These are phyloP conservation scores for Melocanna baccifera DNA, from an alignment of 176 grass and related monocot species.

Conservation along the genomic window DNA sequence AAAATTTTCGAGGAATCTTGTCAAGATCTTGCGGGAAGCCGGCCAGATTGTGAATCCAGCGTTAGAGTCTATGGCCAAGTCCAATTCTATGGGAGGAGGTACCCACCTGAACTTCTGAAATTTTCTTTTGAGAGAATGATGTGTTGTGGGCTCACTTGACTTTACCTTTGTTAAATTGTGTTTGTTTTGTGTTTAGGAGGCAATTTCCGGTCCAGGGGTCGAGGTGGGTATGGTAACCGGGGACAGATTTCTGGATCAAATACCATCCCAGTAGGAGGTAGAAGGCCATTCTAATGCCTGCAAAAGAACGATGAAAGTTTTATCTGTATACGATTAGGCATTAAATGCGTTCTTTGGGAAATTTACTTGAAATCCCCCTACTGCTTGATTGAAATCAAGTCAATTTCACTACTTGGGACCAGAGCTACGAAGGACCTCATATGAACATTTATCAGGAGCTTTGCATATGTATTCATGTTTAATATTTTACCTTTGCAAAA, in stretches of 20 bases:
- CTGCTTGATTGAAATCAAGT: not conserved
- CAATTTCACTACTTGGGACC: not conserved
- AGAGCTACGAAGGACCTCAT: not conserved
- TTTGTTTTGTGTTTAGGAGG: constrained; percentile 39
- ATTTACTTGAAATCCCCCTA: not conserved
- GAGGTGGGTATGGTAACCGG: constrained; percentile 56
- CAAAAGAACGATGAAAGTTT: not conserved
- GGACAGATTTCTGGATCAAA: constrained; percentile 54
- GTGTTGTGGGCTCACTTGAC: not conserved
- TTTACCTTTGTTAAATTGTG: not conserved
- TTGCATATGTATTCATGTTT: not conserved
- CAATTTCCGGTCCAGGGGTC: constrained; percentile 63
- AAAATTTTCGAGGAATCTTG: constrained; percentile 75
- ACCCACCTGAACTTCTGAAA: not conserved
- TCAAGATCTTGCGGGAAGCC: constrained; percentile 85
- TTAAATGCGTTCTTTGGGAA: constrained; percentile 46
- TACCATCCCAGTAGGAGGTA: constrained; percentile 42
- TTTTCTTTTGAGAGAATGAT: not conserved
- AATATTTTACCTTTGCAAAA: not conserved
- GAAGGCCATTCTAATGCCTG: constrained; percentile 39
- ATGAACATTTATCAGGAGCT: not conserved
- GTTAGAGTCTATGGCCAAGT: constrained; percentile 63
- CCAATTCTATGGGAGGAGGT: constrained; percentile 55
- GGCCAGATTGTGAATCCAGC: constrained; percentile 75
- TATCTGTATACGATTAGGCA: constrained; percentile 31